phyloP scores from a whole-genome alignment of 2,329 filamentous ascomycete genomes.

The Talaromyces marneffei region DNA sequence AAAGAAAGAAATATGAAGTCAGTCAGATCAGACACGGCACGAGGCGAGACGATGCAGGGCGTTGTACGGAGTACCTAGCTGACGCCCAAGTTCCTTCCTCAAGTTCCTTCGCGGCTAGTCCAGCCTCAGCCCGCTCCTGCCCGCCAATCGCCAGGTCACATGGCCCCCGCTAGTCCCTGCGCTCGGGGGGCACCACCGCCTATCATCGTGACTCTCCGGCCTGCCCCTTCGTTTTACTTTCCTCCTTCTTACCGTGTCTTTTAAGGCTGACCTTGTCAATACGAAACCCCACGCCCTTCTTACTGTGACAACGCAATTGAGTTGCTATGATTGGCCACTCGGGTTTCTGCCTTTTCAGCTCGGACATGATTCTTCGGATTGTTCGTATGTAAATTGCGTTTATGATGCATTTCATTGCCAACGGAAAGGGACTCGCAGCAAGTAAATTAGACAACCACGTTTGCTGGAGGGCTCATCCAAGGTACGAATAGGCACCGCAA shows the following conservation, averaged over 20 bases:
- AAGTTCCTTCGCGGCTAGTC: not conserved
- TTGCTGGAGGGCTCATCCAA: not conserved
- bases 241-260: not conserved
- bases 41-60: not conserved
- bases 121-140: slow-evolving; percentile 1
- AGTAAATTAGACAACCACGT: not conserved
- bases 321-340: not conserved
- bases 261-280: not conserved
- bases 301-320: not conserved
- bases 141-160: slow-evolving; percentile 12
- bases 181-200: not conserved
- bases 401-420: not conserved
- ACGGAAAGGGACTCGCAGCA: not conserved
- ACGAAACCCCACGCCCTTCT: not conserved
- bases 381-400: too few species aligned
- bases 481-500: too few species aligned
- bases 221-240: not conserved
- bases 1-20: not conserved
- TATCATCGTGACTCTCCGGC: not conserved
- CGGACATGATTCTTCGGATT: not conserved
- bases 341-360: not conserved
- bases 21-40: not conserved
- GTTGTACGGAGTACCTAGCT: too few species aligned
- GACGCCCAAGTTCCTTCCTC: too few species aligned
- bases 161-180: not conserved